Evolutionary conservation across 208 protist species (phyloP), one percentile per base, ranked within the genome.

Genomic region (Trypanosoma lewisi): DNA sequence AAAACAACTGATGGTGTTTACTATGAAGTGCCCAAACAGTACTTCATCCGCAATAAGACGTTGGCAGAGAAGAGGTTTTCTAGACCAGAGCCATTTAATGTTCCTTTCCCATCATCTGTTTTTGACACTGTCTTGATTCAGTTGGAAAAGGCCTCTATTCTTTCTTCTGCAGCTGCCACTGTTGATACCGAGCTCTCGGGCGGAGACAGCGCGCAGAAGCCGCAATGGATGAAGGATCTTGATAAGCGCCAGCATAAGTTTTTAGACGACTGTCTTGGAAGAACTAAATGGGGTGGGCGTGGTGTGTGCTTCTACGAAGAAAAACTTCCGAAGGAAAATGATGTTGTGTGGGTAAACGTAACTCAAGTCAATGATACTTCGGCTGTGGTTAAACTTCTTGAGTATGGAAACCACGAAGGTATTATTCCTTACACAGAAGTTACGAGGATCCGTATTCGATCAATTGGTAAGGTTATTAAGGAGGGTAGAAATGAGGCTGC

Each of bases 361-460:
- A 85, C 82, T 17, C 74, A 80, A 31, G 97, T 99, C 28, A 89
- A 82, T 31, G 95, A 97, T 54, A 97, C 94, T 9, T 97, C 93
- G 37, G 93, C 93, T 19, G 87, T 97, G 41, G 97, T 98, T 30
- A 80, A 88, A 55, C 87, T 99, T 12, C 72, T 99, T 17, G 98
- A 99, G 80, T 99, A 99, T 73, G 91, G 98, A 67, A 98, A 98
- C 75, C 94, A 95, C 28, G 98, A 99, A 72, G 98, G 98, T 61
- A 99, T 99, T 85, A 99, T 99, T 77, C 88, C 98, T 7, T 94
- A 98, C 54, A 98, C 95, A 21, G 98, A 99, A 82, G 85, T 99
- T 21, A 98, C 96, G 39, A 71, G 98, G 31, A 78, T 95, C 48
- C 96, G 98, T 74, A 99, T 99, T 71, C 94, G 98, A 63, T 99